A percentile compares a stretch with the other conserved stretches of the same genome.
phyloP scores from a whole-genome alignment of 441 rosid species.

The Brassica balearica region DNA sequence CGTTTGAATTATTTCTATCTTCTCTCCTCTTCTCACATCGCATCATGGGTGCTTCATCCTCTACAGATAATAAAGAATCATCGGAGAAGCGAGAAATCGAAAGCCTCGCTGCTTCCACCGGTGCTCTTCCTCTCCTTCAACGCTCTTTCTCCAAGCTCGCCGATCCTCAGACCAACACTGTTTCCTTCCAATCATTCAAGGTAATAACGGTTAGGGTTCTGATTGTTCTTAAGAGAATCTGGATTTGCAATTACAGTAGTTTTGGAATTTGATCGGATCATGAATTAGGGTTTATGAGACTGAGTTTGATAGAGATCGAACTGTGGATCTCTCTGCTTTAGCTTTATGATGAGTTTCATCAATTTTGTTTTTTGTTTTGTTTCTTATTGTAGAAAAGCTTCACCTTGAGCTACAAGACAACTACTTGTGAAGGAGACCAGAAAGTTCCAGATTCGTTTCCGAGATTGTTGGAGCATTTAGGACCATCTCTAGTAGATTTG shows the following conservation, averaged over 20 bases:
- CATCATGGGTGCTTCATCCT: constrained; percentile 82
- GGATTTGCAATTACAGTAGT: neutral
- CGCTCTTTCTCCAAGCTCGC: constrained; percentile 66
- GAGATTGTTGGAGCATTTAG: constrained; percentile 58
- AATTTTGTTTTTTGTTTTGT: neutral
- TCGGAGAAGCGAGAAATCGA: constrained; percentile 70
- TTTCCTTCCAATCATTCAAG: constrained; percentile 68
- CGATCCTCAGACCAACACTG: constrained; percentile 58
- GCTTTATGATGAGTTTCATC: neutral
- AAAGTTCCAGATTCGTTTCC: constrained; percentile 53
- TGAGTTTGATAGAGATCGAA: neutral
- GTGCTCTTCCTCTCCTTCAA: constrained; percentile 74
- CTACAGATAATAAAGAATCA: constrained; percentile 52
- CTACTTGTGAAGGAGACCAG: constrained; percentile 52
- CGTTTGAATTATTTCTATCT: neutral
- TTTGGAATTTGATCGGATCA: neutral
- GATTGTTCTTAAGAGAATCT: neutral
- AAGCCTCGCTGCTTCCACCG: constrained; percentile 74
- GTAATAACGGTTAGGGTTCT: constrained; percentile 38
- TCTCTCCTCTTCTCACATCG: neutral
- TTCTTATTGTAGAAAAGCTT: constrained; percentile 64
- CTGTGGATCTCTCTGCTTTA: constrained; percentile 6
- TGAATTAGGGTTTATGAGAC: constrained; percentile 1
- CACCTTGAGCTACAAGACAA: constrained; percentile 48
- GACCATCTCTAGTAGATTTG: constrained; percentile 65